Base-by-base conservation (phyloP, 192 early-diverging fungal species). In the Coemansia sp. region DNA sequence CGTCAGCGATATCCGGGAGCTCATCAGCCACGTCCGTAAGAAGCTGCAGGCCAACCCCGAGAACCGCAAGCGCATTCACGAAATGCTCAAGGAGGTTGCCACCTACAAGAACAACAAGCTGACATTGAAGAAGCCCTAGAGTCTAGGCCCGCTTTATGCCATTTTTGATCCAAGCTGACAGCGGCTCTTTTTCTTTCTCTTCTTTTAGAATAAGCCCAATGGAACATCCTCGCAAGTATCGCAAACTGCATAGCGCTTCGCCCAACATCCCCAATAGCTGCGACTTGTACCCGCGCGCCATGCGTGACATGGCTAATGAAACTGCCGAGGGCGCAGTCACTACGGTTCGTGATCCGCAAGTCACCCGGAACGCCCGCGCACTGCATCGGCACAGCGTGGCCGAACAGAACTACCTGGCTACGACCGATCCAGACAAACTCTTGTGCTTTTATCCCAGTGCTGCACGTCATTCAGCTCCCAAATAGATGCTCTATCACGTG, bases 1-100 rank as follows among this genome's bases (percentile, higher is more conserved):
- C 13, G 80, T 79, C 48, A 64, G 83, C 68, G 84, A 82, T 3
- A 85, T 86, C 28, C 82, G 83, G 59, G 84, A 87, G 23, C 76
- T 90, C 14, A 80, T 90, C 37, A 63, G 70, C 36, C 72, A 68
- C 10, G 77, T 90, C 57, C 81, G 83, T 35, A 82, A 69, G 55
- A 83, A 86, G 53, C 79, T 90, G 47, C 82, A 80, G 72, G 78
- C 70, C n/a, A 71, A 74, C 42, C 67, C 78, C 0, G 61, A 59
- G 3, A 80, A 80, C 68, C 57, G 62, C 49, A 41, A 33, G 5
- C 64, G 63, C 19, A 63, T 80, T 44, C 64, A 74, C 39, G 38
- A 48, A 1, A 74, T 80, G 36, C 63, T 80, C 35, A 67, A 67
- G 47, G 70, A 68, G n/a, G 69, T 79, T 2, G 76, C 76, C 40